Conservation (phyloP, 768 basidiomycete genomes). For the Lactarius hatsudake region DNA sequence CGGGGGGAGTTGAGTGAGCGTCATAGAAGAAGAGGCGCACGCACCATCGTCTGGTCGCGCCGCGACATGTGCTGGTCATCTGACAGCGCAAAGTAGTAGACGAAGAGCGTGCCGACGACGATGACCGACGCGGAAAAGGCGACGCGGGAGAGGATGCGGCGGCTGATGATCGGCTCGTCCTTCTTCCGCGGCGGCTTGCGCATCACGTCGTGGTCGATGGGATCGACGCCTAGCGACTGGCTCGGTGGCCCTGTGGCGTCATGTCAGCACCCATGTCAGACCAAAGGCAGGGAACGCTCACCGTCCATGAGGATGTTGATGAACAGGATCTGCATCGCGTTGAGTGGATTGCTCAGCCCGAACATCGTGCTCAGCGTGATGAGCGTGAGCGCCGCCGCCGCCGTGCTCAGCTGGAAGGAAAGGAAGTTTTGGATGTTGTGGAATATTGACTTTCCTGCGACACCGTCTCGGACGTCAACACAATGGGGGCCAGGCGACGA, state of each 20-base stretch:
- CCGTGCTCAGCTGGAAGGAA: constrained; percentile 95
- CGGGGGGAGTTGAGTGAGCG: too few species aligned
- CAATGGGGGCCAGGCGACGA: not conserved
- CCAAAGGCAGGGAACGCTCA: constrained; percentile 34
- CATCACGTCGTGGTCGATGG: constrained; percentile 93
- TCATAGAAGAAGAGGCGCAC: not conserved
- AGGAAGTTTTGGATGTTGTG: constrained; percentile 97
- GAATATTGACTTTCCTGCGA: constrained; percentile 91
- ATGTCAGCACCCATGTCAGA: not conserved
- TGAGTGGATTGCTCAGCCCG: constrained; percentile 86
- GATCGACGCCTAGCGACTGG: constrained; percentile 95
- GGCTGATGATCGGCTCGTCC: constrained; percentile 86
- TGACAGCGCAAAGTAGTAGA: constrained; percentile 78
- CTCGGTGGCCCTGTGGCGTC: constrained; percentile 74
- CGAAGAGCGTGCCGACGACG: constrained; percentile 81
- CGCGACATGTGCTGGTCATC: constrained; percentile 75
- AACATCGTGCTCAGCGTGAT: constrained; percentile 94
- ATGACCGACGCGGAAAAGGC: constrained; percentile 93
- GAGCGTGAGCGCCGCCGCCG: constrained; percentile 89
- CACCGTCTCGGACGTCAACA: constrained; percentile 17
- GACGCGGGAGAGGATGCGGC: constrained; percentile 70
- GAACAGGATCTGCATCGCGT: constrained; percentile 99
- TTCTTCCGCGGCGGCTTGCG: constrained; percentile 88
- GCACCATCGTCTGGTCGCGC: constrained; percentile 91
- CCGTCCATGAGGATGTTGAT: constrained; percentile 99